These are phyloP conservation scores for Starmera dryadoides DNA, from an alignment of 805 yeast genomes.

Conservation along the genomic window DNA sequence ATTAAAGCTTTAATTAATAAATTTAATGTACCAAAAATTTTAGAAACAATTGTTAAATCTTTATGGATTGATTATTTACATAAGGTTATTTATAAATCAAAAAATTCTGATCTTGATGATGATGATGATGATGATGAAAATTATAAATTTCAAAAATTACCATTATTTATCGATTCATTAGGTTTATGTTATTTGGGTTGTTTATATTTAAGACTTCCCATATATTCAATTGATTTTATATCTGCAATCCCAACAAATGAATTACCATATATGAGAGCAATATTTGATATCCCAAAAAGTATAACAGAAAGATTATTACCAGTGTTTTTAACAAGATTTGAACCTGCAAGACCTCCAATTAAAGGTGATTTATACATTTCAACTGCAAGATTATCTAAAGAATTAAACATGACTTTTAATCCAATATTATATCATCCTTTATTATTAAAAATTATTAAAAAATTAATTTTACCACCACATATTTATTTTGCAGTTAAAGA, in stretches of 20 bases:
- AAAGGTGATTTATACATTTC: conserved; percentile 28
- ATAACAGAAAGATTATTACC: conserved; percentile 32
- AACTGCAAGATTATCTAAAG: conserved; percentile 13
- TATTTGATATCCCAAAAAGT: conserved; percentile 30
- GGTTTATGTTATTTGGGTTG: conserved; percentile 44
- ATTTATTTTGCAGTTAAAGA: conserved; percentile 25
- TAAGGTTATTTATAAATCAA: conserved; percentile 5
- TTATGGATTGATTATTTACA: conserved; percentile 27
- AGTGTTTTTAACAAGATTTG: conserved; percentile 27
- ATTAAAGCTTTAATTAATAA: conserved; percentile 29
- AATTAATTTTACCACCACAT: conserved; percentile 43
- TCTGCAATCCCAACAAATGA: conserved; percentile 32
- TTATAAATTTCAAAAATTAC: conserved; percentile 5
- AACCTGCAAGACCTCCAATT: conserved; percentile 33
- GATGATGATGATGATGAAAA: conserved; percentile 5
- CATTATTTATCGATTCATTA: conserved; percentile 11
- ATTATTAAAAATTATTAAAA: conserved; percentile 32
- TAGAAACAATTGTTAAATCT: conserved; percentile 27
- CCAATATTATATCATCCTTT: conserved; percentile 28
- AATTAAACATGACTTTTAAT: conserved; percentile 1
- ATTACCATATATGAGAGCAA: conserved; percentile 42
- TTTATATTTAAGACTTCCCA: conserved; percentile 39
- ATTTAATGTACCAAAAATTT: conserved; percentile 21
- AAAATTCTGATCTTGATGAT: conserved; percentile 10
- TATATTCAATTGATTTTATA: conserved; percentile 43